phyloP scores from a whole-genome alignment of 345 rosid species.

The Stellera chamaejasme region DNA sequence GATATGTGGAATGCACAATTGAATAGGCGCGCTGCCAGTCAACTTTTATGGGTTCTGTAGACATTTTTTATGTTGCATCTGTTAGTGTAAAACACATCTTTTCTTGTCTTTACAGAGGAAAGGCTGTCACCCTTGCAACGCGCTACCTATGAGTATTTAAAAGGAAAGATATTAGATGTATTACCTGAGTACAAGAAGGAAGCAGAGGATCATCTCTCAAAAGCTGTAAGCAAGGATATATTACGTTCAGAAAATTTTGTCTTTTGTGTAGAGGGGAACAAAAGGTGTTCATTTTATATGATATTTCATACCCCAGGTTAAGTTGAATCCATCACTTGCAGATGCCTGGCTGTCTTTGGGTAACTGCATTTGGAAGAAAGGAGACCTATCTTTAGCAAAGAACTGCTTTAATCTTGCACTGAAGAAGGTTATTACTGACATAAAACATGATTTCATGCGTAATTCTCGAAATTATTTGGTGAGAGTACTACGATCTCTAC shows the following conservation, averaged over 20 bases:
- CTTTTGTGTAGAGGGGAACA: conserved; percentile 1
- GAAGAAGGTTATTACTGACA: conserved; percentile 37
- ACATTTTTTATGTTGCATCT: neutral
- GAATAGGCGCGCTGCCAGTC: neutral
- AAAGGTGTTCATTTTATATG: conserved; percentile 8
- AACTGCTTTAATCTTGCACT: conserved; percentile 66
- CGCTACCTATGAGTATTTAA: conserved; percentile 45
- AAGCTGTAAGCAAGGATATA: conserved; percentile 41
- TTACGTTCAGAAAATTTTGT: conserved; percentile 5
- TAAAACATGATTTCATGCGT: neutral
- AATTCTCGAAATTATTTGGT: neutral
- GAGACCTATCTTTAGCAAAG: conserved; percentile 57
- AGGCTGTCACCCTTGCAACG: conserved; percentile 47
- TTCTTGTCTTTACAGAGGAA: conserved; percentile 23
- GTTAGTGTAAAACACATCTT: neutral
- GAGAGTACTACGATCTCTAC: no score
- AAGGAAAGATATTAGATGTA: conserved; percentile 61
- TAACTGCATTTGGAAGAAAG: conserved; percentile 75
- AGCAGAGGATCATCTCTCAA: conserved; percentile 76
- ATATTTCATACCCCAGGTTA: conserved; percentile 39
- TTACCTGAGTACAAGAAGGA: conserved; percentile 63
- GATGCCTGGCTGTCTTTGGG: conserved; percentile 77
- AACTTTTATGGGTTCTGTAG: neutral
- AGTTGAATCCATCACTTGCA: conserved; percentile 69
- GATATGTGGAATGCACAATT: no score